phyloP scores from a whole-genome alignment of 805 yeast species.

The Diddensiella caesifluorescens region DNA sequence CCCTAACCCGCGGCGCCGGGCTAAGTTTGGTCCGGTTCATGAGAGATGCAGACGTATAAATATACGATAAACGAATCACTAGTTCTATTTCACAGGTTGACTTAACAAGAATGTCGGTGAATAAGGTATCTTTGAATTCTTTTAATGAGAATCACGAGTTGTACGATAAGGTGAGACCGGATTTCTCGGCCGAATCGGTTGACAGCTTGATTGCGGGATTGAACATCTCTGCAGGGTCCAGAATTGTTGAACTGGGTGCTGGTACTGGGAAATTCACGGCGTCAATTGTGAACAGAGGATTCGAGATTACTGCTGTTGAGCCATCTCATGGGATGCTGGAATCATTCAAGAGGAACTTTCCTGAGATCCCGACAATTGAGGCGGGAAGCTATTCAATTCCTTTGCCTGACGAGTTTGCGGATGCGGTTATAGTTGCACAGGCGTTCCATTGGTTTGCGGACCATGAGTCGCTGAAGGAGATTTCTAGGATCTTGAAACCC shows the following conservation, averaged over 20 bases:
- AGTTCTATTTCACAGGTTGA: too few relatives aligned
- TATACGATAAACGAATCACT: too few relatives aligned
- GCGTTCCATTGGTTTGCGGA: slow-evolving; percentile 68
- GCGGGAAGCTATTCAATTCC: slow-evolving; percentile 49
- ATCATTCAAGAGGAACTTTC: slow-evolving; percentile 43
- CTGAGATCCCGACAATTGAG: slow-evolving; percentile 34
- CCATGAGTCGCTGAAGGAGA: slow-evolving; percentile 41
- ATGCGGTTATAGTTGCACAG: slow-evolving; percentile 51
- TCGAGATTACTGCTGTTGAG: slow-evolving; percentile 45
- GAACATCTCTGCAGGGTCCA: slow-evolving; percentile 31
- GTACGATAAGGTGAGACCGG: slow-evolving; percentile 51
- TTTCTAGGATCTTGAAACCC: slow-evolving; percentile 46
- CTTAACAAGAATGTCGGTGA: slow-evolving; percentile 24
- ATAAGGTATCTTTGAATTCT: slow-evolving; percentile 41
- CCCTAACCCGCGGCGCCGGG: too few relatives aligned
- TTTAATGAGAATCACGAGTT: slow-evolving; percentile 48
- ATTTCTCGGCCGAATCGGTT: slow-evolving; percentile 41
- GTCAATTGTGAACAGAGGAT: slow-evolving; percentile 38
- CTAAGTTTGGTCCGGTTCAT: too few relatives aligned
- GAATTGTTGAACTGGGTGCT: slow-evolving; percentile 47
- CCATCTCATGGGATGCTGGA: slow-evolving; percentile 55
- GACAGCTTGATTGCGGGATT: slow-evolving; percentile 39
- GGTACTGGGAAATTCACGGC: slow-evolving; percentile 63
- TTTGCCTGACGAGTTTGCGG: slow-evolving; percentile 37
- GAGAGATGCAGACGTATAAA: too few relatives aligned